Evolutionary conservation across 345 rosid genomes (phyloP).

Genomic region (Balakata baccata): DNA sequence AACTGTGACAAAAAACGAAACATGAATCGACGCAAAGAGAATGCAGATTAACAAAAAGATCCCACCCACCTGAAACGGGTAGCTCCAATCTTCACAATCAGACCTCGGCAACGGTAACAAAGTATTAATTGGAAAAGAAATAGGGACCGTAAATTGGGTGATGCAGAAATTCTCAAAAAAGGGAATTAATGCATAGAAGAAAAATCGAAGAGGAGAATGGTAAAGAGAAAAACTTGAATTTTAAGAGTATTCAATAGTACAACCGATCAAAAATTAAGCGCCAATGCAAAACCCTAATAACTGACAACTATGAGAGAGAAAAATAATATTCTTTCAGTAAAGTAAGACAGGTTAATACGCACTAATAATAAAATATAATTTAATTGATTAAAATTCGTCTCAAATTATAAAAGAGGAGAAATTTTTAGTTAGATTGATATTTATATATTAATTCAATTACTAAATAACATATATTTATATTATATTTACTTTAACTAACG

Average conservation of each 20-base stretch:
- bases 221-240: not conserved
- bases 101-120: not conserved
- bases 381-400: too few relatives aligned
- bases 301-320: not conserved
- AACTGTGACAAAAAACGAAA: not conserved
- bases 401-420: too few relatives aligned
- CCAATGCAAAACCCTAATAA: slow-evolving; percentile 8
- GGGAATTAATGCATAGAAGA: not conserved
- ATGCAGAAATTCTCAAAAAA: not conserved
- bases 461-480: too few relatives aligned
- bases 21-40: not conserved
- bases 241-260: not conserved
- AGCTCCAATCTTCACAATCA: not conserved
- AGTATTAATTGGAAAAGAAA: too few relatives aligned
- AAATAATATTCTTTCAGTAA: too few relatives aligned
- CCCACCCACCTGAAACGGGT: not conserved
- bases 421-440: too few relatives aligned
- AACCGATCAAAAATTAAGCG: not conserved
- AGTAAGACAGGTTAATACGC: too few relatives aligned
- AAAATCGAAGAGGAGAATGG: not conserved
- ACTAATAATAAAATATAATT: too few relatives aligned
- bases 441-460: too few relatives aligned
- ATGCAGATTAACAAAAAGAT: not conserved
- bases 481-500: too few relatives aligned
- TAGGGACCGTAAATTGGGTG: too few relatives aligned